phyloP scores from a whole-genome alignment of 176 grass and related monocot genomes.

The Neostapfia colusana region DNA sequence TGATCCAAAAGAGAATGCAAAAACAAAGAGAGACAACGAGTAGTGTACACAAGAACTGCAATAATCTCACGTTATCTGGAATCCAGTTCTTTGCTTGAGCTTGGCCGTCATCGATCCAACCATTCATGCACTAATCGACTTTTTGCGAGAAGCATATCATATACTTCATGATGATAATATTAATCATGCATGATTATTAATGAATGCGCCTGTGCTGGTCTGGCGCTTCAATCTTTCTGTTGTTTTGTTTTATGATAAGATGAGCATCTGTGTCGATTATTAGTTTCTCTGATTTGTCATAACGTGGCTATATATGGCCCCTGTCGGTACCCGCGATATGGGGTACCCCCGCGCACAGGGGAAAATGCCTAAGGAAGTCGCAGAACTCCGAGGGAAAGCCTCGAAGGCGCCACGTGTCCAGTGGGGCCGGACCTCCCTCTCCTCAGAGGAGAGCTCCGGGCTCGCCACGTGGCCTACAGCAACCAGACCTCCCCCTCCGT shows the following conservation, averaged over 20 bases:
- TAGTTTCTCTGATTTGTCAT: too few relatives aligned
- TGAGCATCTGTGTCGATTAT: too few relatives aligned
- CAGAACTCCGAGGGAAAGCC: too few relatives aligned
- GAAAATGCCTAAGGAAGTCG: too few relatives aligned
- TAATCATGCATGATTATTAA: neutral
- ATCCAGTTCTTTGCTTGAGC: slow-evolving; percentile 24
- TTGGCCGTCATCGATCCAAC: neutral
- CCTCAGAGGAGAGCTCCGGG: too few relatives aligned
- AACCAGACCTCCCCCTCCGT: too few relatives aligned
- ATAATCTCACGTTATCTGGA: neutral
- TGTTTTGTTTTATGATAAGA: neutral
- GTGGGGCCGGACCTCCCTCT: too few relatives aligned
- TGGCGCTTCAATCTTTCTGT: neutral
- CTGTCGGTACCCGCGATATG: too few relatives aligned
- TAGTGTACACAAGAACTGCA: neutral
- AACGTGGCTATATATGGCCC: too few relatives aligned
- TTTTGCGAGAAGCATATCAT: neutral
- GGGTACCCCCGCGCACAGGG: too few relatives aligned
- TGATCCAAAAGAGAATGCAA: neutral
- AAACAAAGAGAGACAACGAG: neutral
- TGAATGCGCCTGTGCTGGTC: neutral
- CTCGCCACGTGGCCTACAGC: too few relatives aligned
- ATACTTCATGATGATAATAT: neutral
- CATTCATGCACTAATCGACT: neutral
- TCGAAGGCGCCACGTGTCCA: too few relatives aligned